Conservation (phyloP, 2,329 filamentous ascomycete genomes). For the Aspergillus japonicus region DNA sequence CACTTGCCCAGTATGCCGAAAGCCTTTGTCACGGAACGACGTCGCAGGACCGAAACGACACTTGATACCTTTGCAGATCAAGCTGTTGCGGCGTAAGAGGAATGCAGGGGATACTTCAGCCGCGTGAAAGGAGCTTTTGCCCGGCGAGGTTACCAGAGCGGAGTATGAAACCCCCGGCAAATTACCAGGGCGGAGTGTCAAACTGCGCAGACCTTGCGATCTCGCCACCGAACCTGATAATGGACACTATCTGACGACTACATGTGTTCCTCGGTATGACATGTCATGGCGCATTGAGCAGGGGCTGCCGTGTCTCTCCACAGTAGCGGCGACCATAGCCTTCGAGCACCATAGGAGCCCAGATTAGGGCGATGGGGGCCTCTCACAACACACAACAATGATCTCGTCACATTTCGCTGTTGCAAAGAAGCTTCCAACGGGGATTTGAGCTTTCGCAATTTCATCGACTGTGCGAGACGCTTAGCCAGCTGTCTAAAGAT, state of each 20-base stretch:
- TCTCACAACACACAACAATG: no score
- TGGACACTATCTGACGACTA: background rate
- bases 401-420: no score
- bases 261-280: background rate
- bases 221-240: background rate
- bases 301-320: no score
- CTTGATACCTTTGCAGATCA: conserved; percentile 40
- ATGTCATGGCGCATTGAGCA: no score
- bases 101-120: background rate
- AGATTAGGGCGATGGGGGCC: no score
- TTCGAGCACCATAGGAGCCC: no score
- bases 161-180: background rate
- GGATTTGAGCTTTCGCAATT: no score
- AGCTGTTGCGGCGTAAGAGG: conserved; percentile 34
- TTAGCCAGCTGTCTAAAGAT: no score
- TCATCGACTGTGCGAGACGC: no score
- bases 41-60: conserved; percentile 34
- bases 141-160: background rate
- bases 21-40: conserved; percentile 40
- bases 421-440: no score
- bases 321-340: no score
- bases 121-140: background rate
- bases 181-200: no score
- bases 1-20: conserved; percentile 48
- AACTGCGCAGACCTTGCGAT: background rate